These are phyloP conservation scores for Neurospora tetraspora DNA, from an alignment of 495 filamentous ascomycete species.

Conservation along the genomic window DNA sequence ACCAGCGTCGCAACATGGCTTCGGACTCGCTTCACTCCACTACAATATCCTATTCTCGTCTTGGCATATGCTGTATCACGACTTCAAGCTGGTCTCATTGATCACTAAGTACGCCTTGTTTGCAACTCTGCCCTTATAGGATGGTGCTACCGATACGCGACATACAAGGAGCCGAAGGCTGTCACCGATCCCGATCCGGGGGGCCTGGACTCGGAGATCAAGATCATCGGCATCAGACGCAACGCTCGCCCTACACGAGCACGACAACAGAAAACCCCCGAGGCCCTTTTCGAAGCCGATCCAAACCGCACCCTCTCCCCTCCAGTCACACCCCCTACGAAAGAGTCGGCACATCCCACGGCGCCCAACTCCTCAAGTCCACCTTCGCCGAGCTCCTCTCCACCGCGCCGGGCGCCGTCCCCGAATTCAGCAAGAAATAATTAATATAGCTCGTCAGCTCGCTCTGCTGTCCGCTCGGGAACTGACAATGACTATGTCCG, in stretches of 20 bases:
- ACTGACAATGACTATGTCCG: conserved; percentile 44
- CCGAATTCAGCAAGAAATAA: conserved; percentile 27
- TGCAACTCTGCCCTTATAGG: neutral
- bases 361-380: conserved; percentile 28
- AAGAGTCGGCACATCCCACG: conserved; percentile 30
- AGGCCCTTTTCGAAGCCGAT: neutral
- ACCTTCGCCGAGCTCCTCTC: conserved; percentile 31
- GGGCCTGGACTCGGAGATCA: too few species aligned
- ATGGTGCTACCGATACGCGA: neutral
- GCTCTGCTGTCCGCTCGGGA: conserved; percentile 38
- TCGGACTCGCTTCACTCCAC: neutral
- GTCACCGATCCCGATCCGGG: too few species aligned
- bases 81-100: neutral
- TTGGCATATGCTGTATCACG: neutral
- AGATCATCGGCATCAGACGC: too few species aligned
- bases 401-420: conserved; percentile 24
- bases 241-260: neutral
- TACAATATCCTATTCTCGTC: neutral
- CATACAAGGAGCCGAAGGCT: neutral
- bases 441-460: conserved; percentile 43
- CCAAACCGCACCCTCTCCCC: neutral
- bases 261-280: neutral
- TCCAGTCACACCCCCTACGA: conserved; percentile 20
- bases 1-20: neutral
- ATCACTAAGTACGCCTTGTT: too few species aligned